Conservation (phyloP, 1,284 basidiomycete species). For the Apiotrichum siamense region DNA sequence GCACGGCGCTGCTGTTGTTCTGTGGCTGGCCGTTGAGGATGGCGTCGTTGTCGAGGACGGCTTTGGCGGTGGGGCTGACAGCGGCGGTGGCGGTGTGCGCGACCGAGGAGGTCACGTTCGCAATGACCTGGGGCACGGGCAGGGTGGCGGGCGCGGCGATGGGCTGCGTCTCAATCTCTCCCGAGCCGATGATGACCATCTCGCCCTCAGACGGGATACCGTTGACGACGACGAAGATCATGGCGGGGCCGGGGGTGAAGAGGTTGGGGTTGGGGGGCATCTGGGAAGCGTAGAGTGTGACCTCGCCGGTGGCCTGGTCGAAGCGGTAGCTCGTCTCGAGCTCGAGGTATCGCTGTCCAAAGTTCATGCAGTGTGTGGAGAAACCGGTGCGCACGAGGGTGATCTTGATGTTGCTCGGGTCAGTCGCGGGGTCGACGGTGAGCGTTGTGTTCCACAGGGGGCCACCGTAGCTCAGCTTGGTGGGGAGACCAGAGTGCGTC, state of each 20-base stretch:
- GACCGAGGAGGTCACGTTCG: neutral
- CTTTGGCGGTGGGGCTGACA: neutral
- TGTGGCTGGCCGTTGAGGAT: no score
- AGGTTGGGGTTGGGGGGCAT: conserved; percentile 75
- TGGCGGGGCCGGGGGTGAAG: conserved; percentile 76
- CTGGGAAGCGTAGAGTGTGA: conserved; percentile 71
- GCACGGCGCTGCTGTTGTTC: neutral
- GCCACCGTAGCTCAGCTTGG: conserved; percentile 62
- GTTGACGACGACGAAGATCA: conserved; percentile 71
- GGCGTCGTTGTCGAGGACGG: neutral
- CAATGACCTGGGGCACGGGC: conserved; percentile 47
- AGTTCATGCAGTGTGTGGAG: conserved; percentile 83
- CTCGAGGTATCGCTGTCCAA: conserved; percentile 53
- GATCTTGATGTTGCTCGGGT: conserved; percentile 57
- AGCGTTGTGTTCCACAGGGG: conserved; percentile 65
- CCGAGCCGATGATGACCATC: conserved; percentile 68
- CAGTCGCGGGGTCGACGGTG: conserved; percentile 55
- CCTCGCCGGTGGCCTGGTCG: conserved; percentile 61
- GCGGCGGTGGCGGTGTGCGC: neutral
- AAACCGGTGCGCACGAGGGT: conserved; percentile 81
- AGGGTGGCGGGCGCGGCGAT: conserved; percentile 52
- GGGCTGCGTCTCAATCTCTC: conserved; percentile 65
- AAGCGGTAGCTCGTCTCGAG: conserved; percentile 76
- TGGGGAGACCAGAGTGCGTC: conserved; percentile 27
- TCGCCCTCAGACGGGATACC: conserved; percentile 76